Evolutionary conservation across 1,284 basidiomycete genomes (phyloP).

Genomic region (Tilletia setariae): DNA sequence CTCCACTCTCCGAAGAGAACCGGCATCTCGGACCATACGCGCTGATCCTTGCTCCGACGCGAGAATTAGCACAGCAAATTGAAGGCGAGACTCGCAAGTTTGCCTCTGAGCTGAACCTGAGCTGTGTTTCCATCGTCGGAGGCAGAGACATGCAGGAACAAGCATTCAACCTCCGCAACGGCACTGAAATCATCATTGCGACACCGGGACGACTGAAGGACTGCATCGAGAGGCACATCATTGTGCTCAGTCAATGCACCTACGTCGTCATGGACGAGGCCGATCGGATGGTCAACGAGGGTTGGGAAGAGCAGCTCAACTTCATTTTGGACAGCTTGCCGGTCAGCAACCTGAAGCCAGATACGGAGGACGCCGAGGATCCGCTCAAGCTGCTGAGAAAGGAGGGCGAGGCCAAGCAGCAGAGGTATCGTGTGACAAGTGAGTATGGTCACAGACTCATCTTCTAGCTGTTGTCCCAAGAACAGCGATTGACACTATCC

Average conservation of each 20-base stretch:
- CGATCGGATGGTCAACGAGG: slow-evolving; percentile 95
- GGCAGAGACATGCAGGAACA: slow-evolving; percentile 91
- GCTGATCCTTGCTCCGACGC: slow-evolving; percentile 89
- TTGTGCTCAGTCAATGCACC: slow-evolving; percentile 91
- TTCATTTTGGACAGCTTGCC: slow-evolving; percentile 94
- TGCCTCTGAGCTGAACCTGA: slow-evolving; percentile 78
- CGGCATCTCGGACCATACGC: slow-evolving; percentile 89
- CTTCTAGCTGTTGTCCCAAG: background rate
- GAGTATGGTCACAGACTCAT: background rate
- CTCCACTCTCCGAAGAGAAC: slow-evolving; percentile 82
- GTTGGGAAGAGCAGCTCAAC: slow-evolving; percentile 89
- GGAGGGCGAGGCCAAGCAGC: slow-evolving; percentile 28
- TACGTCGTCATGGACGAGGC: slow-evolving; percentile 99
- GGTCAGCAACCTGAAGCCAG: slow-evolving; percentile 76
- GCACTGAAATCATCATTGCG: slow-evolving; percentile 96
- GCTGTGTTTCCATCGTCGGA: slow-evolving; percentile 94
- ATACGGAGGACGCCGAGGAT: slow-evolving; percentile 57
- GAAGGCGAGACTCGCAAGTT: slow-evolving; percentile 89
- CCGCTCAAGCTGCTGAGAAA: slow-evolving; percentile 37
- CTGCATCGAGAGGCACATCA: slow-evolving; percentile 88
- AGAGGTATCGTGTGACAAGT: slow-evolving; percentile 41
- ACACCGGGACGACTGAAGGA: slow-evolving; percentile 97
- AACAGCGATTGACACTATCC: background rate
- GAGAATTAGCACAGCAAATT: slow-evolving; percentile 96
- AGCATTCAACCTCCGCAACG: slow-evolving; percentile 88